phyloP scores from a whole-genome alignment of 73 alveolate genomes.

The Blepharisma japonicum region DNA sequence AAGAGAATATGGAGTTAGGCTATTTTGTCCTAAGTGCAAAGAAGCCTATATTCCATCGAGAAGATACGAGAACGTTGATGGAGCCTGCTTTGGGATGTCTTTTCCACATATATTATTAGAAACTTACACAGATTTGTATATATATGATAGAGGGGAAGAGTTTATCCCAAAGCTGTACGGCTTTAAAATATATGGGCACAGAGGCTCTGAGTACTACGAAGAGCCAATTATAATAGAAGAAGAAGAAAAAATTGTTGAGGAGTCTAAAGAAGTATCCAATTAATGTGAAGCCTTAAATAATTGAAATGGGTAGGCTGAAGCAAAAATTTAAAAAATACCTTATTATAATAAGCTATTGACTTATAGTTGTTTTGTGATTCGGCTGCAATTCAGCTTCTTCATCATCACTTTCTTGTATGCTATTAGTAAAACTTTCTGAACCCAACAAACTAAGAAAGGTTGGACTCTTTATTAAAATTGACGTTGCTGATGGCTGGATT shows the following conservation, averaged over 20 bases:
- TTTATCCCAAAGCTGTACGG: conserved; percentile 89
- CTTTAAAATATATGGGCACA: conserved; percentile 80
- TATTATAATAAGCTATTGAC: not conserved
- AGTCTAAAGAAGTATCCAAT: not conserved
- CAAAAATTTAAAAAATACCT: not conserved
- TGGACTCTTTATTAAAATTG: too few species aligned
- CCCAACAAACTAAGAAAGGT: too few species aligned
- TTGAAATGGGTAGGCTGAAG: not conserved
- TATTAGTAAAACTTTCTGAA: too few species aligned
- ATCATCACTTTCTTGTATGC: too few species aligned
- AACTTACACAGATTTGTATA: conserved; percentile 36
- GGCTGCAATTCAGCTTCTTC: too few species aligned
- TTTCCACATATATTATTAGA: conserved; percentile 73
- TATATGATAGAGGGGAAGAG: conserved; percentile 48
- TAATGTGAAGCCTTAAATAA: not conserved
- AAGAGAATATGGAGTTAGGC: conserved; percentile 91
- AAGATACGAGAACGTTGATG: conserved; percentile 85
- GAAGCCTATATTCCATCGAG: conserved; percentile 93
- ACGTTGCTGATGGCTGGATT: too few species aligned
- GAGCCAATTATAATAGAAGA: conserved; percentile 26
- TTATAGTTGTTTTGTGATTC: not conserved
- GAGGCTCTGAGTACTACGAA: conserved; percentile 81
- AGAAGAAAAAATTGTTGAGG: conserved; percentile 28
- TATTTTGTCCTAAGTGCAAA: conserved; percentile 96
- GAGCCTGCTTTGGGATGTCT: conserved; percentile 93